Conservation (phyloP, 768 basidiomycete species). For the Exsudoporus frostii region DNA sequence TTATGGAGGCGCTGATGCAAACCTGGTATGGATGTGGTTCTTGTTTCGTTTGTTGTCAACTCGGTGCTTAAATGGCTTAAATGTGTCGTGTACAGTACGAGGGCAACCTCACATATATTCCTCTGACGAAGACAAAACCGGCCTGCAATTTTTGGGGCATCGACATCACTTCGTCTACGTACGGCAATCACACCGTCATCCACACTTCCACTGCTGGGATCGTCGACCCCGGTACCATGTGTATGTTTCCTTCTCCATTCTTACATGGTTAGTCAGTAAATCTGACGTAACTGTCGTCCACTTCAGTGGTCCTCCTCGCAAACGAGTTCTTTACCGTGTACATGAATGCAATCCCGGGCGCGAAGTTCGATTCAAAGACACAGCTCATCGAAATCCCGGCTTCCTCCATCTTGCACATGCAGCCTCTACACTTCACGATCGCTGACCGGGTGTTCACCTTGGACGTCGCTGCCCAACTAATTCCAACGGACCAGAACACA, state of each 20-base stretch:
- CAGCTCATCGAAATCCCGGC: constrained; percentile 15
- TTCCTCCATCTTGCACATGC: constrained; percentile 14
- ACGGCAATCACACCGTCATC: constrained; percentile 14
- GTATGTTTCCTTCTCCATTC: constrained; percentile 4
- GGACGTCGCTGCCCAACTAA: constrained; percentile 19
- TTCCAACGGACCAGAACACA: constrained; percentile 14
- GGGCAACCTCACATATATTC: constrained; percentile 24
- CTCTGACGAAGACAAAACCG: constrained; percentile 26
- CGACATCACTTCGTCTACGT: constrained; percentile 20
- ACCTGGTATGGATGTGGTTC: constrained; percentile 12
- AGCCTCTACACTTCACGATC: constrained; percentile 16
- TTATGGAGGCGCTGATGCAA: constrained; percentile 21
- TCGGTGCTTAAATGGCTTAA: neutral
- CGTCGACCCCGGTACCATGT: constrained; percentile 29
- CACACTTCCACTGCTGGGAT: constrained; percentile 23
- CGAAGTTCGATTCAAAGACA: neutral
- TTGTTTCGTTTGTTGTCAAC: neutral
- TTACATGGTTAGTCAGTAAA: neutral
- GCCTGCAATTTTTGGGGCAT: constrained; percentile 29
- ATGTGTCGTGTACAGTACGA: constrained; percentile 10
- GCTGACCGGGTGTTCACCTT: constrained; percentile 2
- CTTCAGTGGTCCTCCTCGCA: constrained; percentile 23
- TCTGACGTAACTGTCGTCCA: neutral
- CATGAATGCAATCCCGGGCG: constrained; percentile 14
- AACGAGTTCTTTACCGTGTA: constrained; percentile 16